These are phyloP conservation scores for Ogataea haglerorum DNA, from an alignment of 805 yeast species.

Conservation along the genomic window DNA sequence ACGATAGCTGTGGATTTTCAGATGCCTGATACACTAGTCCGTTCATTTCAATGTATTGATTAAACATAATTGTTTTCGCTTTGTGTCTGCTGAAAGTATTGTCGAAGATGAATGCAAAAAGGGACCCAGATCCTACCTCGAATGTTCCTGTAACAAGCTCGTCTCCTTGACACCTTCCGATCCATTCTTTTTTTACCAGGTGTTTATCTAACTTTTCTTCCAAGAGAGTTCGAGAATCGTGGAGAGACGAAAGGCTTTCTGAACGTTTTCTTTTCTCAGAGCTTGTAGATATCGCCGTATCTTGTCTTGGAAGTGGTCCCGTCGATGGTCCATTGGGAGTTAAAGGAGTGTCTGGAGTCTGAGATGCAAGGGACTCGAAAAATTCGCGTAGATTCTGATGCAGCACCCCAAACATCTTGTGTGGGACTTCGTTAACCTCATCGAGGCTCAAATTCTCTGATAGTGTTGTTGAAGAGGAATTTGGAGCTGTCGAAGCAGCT, in stretches of 20 bases:
- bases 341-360: constrained; percentile 1
- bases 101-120: constrained; percentile 86
- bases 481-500: constrained; percentile 14
- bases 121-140: constrained; percentile 59
- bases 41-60: constrained; percentile 36
- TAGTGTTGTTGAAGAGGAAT: constrained; percentile 14
- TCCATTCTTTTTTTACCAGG: constrained; percentile 47
- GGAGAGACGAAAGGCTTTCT: constrained; percentile 31
- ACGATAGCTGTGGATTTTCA: constrained; percentile 1
- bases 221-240: constrained; percentile 29
- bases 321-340: not conserved
- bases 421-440: constrained; percentile 31
- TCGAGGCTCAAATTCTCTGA: constrained; percentile 25
- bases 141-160: constrained; percentile 61
- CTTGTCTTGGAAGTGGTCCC: not conserved
- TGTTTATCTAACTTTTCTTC: constrained; percentile 58
- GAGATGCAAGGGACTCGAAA: constrained; percentile 21
- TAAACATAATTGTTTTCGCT: constrained; percentile 75
- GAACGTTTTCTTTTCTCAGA: constrained; percentile 14
- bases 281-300: not conserved
- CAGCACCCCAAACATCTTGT: constrained; percentile 24
- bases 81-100: constrained; percentile 85
- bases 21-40: not conserved
- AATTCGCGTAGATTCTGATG: constrained; percentile 21
- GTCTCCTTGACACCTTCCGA: constrained; percentile 57